These are phyloP conservation scores for Talaromyces piceae DNA, from an alignment of 2,329 filamentous ascomycete genomes.

Conservation along the genomic window DNA sequence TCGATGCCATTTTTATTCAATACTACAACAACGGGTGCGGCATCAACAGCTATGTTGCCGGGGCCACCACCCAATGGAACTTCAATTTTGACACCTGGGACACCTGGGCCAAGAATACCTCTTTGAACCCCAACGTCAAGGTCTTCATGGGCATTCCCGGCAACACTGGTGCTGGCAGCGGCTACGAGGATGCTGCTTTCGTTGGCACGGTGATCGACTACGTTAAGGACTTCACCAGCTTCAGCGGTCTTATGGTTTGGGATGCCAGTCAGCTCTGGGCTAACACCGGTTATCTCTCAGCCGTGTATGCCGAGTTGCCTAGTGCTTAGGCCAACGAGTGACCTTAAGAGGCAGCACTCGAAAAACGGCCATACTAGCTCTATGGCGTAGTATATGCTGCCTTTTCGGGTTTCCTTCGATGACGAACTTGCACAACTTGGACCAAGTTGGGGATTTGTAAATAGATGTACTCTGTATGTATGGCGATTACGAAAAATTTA, in stretches of 20 bases:
- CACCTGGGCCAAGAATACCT: slow-evolving; percentile 52
- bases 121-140: slow-evolving; percentile 53
- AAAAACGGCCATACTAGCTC: too few species aligned
- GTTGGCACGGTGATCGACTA: slow-evolving; percentile 48
- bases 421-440: not conserved
- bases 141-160: slow-evolving; percentile 56
- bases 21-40: slow-evolving; percentile 66
- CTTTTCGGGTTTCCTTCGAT: not conserved
- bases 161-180: slow-evolving; percentile 46
- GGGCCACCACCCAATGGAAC: slow-evolving; percentile 40
- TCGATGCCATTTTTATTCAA: slow-evolving; percentile 57
- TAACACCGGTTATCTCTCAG: slow-evolving; percentile 49
- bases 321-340: not conserved
- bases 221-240: slow-evolving; percentile 49
- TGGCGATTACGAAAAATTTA: not conserved
- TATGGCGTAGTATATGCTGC: not conserved
- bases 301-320: slow-evolving; percentile 22
- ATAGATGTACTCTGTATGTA: not conserved
- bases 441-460: not conserved
- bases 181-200: slow-evolving; percentile 45
- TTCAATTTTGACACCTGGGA: slow-evolving; percentile 61
- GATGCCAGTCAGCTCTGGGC: slow-evolving; percentile 54
- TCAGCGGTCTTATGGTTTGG: slow-evolving; percentile 64
- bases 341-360: too few species aligned
- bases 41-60: slow-evolving; percentile 43